Evolutionary conservation across 306 rosid genomes (phyloP).

Genomic region (Hylodesmum podocarpum): DNA sequence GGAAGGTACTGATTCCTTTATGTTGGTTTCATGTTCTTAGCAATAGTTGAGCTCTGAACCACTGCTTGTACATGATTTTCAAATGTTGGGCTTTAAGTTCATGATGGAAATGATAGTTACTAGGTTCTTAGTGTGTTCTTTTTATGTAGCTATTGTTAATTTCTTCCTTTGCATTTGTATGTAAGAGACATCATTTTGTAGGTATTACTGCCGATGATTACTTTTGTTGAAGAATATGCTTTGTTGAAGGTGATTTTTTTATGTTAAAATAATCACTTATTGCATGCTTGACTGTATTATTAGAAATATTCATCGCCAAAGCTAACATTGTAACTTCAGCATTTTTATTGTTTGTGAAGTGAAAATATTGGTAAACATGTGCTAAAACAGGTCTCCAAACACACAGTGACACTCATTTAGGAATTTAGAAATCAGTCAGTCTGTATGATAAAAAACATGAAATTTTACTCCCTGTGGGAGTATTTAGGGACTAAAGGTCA

Average conservation of each 20-base stretch:
- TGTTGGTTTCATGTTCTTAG: neutral
- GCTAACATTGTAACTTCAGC: no score
- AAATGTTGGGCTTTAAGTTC: neutral
- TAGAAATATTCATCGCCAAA: no score
- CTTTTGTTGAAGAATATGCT: neutral
- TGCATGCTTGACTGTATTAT: no score
- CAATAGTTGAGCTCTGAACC: neutral
- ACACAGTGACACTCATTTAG: neutral
- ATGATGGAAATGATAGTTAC: conserved; percentile 12
- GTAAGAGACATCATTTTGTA: neutral
- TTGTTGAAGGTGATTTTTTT: neutral
- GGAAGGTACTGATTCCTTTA: conserved; percentile 50
- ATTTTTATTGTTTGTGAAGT: no score
- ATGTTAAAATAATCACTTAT: neutral
- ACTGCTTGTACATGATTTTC: neutral
- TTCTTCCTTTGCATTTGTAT: neutral
- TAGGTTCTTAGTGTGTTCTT: neutral
- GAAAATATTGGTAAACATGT: no score
- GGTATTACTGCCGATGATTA: neutral
- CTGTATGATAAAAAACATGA: neutral
- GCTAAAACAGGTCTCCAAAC: no score
- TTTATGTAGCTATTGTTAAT: neutral
- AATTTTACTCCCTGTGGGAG: neutral
- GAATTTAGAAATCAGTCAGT: no score
- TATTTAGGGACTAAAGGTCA: neutral